Percentiles rank a stretch among this genome's conserved stretches.
These are phyloP conservation scores for Leishmania tarentolae DNA, from an alignment of 208 protist species.

Conservation along the genomic window DNA sequence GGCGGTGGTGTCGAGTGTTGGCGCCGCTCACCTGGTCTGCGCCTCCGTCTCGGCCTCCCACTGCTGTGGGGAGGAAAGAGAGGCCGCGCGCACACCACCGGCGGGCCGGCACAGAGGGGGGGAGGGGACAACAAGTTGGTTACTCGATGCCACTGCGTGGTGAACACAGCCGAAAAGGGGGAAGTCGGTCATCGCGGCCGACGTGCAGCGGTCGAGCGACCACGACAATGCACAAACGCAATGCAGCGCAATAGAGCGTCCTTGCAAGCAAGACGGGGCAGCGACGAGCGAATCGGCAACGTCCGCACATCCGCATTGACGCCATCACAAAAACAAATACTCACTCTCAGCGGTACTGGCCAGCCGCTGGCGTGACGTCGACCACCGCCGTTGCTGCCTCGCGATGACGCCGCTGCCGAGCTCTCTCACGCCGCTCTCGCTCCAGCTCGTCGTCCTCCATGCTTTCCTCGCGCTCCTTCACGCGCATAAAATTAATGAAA, in stretches of 20 bases:
- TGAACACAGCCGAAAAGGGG: background rate
- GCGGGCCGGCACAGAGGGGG: background rate
- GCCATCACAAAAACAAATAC: background rate
- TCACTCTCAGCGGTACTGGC: background rate
- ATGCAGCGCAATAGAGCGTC: background rate
- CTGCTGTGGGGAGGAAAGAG: background rate
- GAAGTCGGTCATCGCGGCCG: background rate
- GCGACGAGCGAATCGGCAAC: background rate
- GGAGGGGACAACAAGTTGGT: background rate
- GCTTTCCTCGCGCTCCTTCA: constrained; percentile 59
- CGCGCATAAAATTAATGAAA: constrained; percentile 76
- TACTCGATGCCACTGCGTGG: background rate
- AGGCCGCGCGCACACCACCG: background rate
- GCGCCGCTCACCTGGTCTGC: background rate
- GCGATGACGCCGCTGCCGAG: constrained; percentile 16
- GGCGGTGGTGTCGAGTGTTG: background rate
- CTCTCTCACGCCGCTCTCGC: constrained; percentile 21
- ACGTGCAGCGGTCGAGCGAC: background rate
- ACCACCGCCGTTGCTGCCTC: background rate
- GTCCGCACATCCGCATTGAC: background rate
- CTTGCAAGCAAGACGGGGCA: background rate
- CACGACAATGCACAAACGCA: background rate
- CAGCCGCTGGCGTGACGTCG: background rate
- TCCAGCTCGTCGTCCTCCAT: constrained; percentile 59
- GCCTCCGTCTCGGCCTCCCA: background rate